phyloP scores from a whole-genome alignment of 108 stramenopile genomes.

The Nannochloropsis gaditana region DNA sequence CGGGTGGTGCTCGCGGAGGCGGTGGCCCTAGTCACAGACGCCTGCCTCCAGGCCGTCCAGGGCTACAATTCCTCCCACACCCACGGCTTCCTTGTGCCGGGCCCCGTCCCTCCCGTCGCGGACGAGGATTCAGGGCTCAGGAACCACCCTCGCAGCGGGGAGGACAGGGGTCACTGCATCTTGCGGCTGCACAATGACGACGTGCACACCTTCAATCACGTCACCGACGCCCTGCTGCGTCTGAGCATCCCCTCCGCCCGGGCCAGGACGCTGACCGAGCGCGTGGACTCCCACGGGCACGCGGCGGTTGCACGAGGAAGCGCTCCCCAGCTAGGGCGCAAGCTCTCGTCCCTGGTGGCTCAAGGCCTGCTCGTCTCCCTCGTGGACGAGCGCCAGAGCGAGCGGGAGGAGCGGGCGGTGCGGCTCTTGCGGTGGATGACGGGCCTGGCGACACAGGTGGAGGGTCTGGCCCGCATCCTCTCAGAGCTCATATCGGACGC shows the following conservation, averaged over 20 bases:
- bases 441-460: neutral
- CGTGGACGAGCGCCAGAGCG: neutral
- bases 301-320: slow-evolving; percentile 18
- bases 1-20: slow-evolving; percentile 27
- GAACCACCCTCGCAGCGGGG: slow-evolving; percentile 18
- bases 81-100: neutral
- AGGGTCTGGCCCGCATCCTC: neutral
- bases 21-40: slow-evolving; percentile 34
- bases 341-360: neutral
- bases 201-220: slow-evolving; percentile 89
- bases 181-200: slow-evolving; percentile 91
- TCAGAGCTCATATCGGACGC: neutral
- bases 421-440: neutral
- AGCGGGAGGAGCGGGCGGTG: neutral
- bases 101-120: neutral
- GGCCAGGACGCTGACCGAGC: slow-evolving; percentile 26
- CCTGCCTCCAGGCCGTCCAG: neutral
- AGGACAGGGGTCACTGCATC: slow-evolving; percentile 39
- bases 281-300: slow-evolving; percentile 38
- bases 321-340: neutral
- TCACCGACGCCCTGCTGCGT: slow-evolving; percentile 66
- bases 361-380: slow-evolving; percentile 24
- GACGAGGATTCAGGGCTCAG: neutral
- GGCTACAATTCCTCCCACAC: neutral
- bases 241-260: slow-evolving; percentile 18